Conservation (phyloP, 805 yeast genomes). For the Spathaspora sp. region DNA sequence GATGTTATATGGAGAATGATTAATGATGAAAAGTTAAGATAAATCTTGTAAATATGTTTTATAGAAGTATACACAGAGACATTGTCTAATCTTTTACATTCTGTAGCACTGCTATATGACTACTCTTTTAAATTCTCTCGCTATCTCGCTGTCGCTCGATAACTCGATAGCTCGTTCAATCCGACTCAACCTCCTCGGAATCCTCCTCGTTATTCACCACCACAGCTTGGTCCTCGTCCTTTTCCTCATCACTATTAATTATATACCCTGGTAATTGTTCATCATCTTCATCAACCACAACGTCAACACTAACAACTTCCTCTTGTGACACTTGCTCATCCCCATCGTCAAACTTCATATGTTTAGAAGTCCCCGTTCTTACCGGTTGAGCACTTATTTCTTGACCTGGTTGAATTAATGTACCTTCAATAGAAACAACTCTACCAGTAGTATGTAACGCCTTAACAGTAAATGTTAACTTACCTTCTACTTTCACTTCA, state of each 20-base stretch:
- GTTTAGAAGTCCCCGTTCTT: conserved; percentile 23
- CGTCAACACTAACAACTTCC: conserved; percentile 9
- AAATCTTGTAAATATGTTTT: conserved; percentile 1
- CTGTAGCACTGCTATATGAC: not conserved
- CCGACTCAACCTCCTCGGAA: conserved; percentile 14
- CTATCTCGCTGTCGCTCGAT: too few relatives aligned
- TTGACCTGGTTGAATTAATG: conserved; percentile 58
- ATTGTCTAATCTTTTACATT: too few relatives aligned
- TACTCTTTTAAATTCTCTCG: not conserved
- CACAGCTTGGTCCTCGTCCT: conserved; percentile 20
- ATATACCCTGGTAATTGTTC: conserved; percentile 8
- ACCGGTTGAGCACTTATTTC: conserved; percentile 57
- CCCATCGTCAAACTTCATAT: conserved; percentile 45
- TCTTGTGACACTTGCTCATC: not conserved
- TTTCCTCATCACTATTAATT: conserved; percentile 13
- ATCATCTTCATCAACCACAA: conserved; percentile 8
- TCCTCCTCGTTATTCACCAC: conserved; percentile 17
- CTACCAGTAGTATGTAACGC: conserved; percentile 73
- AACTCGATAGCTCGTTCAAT: conserved; percentile 1
- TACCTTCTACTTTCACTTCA: conserved; percentile 77
- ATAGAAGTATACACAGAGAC: not conserved
- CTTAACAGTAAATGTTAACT: conserved; percentile 70
- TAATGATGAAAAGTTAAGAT: conserved; percentile 22
- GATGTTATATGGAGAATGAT: conserved; percentile 44
- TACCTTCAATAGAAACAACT: conserved; percentile 86